Base-by-base conservation (phyloP, 176 grass and related monocot species). In the Typha latifolia region DNA sequence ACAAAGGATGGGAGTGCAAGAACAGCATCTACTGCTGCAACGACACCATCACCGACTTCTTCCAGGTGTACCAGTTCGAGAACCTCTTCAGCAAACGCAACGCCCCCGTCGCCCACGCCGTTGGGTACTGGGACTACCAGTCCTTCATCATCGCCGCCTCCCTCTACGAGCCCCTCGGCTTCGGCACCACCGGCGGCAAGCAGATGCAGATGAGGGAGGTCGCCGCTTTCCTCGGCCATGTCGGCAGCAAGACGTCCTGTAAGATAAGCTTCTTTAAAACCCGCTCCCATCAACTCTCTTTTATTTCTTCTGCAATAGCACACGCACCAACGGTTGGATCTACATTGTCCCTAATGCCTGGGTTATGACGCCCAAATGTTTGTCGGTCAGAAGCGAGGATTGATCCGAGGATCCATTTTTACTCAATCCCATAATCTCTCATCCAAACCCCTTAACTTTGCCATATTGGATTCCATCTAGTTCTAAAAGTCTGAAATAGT, bases 1-100 rank as follows among this genome's bases (percentile, higher is more conserved):
- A 85, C 77, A 91, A 84, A 66, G 87, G 85, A 53, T 88, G 92
- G 92, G 92, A 96, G 67, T 96, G 92, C 73, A 88, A 74, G 67
- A 78, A 72, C 63, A 91, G 85, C 82, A 73, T 61, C 3, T 96
- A 80, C 76, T 96, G 92, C 85, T 96, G 92, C 73, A 91, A 88
- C 62, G 84, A 81, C 26, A 96, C 87, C 71, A 80, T 91, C 73
- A 69, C 71, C 12, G 87, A 91, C 64, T 96, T 72, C 82, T 96
- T 96, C 85, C 84, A 84, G 80, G 77, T 66, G 2, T 77, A 88
- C 80, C 82, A 96, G 77, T 96, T 96, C 73, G 87, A 96, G 68
- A 52, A 88, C 37, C 82, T 96, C 74, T 96, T 96, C 87, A 47
- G 84, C 92, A 79, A 86, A 15, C 79, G 92, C 70, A 82, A 96